Conservation (phyloP, 2,329 filamentous ascomycete genomes). For the Fusarium longipes region DNA sequence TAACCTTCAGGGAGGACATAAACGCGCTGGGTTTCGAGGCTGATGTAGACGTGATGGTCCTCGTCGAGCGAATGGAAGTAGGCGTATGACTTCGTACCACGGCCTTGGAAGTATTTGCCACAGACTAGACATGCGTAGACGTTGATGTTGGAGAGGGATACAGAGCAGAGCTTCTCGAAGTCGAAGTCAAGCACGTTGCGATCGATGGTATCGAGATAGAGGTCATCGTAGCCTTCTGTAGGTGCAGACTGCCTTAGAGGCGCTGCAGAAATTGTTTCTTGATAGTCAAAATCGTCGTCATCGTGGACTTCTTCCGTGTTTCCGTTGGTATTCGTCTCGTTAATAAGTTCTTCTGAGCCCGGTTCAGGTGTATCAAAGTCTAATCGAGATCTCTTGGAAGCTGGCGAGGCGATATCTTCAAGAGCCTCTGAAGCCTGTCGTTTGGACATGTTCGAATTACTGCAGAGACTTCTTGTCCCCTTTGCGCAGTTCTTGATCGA, state of each 20-base stretch:
- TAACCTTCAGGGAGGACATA: conserved; percentile 96
- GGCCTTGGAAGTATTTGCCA: conserved; percentile 96
- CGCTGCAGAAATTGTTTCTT: conserved; percentile 53
- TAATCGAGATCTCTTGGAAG: conserved; percentile 67
- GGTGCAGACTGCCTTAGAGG: conserved; percentile 73
- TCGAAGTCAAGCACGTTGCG: conserved; percentile 95
- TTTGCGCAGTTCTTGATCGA: conserved; percentile 14
- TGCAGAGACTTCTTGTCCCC: not conserved
- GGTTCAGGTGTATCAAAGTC: conserved; percentile 56
- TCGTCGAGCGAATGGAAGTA: conserved; percentile 98
- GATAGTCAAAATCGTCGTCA: conserved; percentile 55
- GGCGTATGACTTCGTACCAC: conserved; percentile 92
- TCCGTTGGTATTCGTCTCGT: conserved; percentile 50
- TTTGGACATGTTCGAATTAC: conserved; percentile 58
- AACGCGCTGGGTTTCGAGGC: conserved; percentile 92
- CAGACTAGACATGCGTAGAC: conserved; percentile 98
- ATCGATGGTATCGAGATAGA: conserved; percentile 98
- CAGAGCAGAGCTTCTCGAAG: conserved; percentile 97
- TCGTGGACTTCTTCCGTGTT: conserved; percentile 49
- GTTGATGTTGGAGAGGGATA: conserved; percentile 97
- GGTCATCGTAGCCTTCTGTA: conserved; percentile 88
- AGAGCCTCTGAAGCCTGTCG: conserved; percentile 70
- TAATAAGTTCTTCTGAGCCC: conserved; percentile 23
- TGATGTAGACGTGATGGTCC: conserved; percentile 97
- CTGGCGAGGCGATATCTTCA: conserved; percentile 69